Percentiles rank a stretch among this genome's conserved stretches.
Conservation (phyloP, 352 stramenopile species). For the Phytophthora fragariaefolia region DNA sequence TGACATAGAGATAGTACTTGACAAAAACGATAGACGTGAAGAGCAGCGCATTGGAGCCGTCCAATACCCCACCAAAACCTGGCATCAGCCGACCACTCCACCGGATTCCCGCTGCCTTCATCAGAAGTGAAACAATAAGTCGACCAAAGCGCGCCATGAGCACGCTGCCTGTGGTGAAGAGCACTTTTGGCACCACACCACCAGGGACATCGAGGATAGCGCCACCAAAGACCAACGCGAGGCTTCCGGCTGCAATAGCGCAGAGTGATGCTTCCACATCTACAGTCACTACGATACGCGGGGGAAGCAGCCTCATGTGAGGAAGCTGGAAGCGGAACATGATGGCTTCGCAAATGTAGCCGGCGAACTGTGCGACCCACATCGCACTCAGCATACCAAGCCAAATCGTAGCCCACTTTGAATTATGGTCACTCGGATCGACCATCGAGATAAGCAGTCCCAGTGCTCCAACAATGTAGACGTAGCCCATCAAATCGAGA, state of each 20-base stretch:
- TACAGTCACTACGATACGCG: slow-evolving; percentile 50
- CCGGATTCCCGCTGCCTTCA: slow-evolving; percentile 92
- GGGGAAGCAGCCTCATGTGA: slow-evolving; percentile 51
- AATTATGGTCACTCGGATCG: slow-evolving; percentile 41
- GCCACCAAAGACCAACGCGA: slow-evolving; percentile 45
- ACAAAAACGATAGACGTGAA: slow-evolving; percentile 73
- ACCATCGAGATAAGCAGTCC: slow-evolving; percentile 50
- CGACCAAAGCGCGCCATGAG: slow-evolving; percentile 92
- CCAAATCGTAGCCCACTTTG: slow-evolving; percentile 47
- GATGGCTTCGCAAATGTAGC: slow-evolving; percentile 55
- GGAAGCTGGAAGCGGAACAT: slow-evolving; percentile 62
- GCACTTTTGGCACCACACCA: slow-evolving; percentile 65
- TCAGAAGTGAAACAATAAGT: slow-evolving; percentile 93
- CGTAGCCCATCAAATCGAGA: slow-evolving; percentile 50
- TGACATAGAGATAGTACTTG: slow-evolving; percentile 56
- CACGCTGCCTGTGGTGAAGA: slow-evolving; percentile 84
- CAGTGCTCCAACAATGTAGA: slow-evolving; percentile 44
- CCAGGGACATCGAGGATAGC: slow-evolving; percentile 41
- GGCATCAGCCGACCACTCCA: slow-evolving; percentile 93
- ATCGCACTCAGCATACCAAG: slow-evolving; percentile 52
- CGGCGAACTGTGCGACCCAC: slow-evolving; percentile 53
- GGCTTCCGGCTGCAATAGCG: slow-evolving; percentile 44
- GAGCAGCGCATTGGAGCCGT: slow-evolving; percentile 92
- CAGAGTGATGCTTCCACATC: slow-evolving; percentile 55
- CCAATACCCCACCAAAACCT: slow-evolving; percentile 93